Evolutionary conservation across 2,329 filamentous ascomycete genomes (phyloP), one percentile per base, ranked within the genome.

Genomic region (Lasiodiplodia sp.): DNA sequence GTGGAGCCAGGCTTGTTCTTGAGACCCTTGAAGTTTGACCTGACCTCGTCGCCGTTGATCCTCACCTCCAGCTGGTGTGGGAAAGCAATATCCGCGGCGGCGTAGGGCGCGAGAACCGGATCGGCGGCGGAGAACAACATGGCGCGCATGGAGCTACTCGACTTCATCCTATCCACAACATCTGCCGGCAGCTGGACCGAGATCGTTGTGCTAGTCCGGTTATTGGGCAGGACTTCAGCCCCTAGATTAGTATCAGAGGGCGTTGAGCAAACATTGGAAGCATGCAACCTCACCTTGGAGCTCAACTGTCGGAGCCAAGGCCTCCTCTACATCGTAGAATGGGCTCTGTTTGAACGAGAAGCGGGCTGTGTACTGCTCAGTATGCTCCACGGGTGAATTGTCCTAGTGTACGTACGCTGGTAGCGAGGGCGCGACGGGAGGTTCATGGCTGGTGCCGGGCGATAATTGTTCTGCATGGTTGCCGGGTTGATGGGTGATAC

Each of bases 1-100:
- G 96, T 99, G 55, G 96, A 96, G 25, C 96, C 96, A 7, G 95
- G 93, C 79, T 96, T 97, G 79, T 97, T 97, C 81, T 99, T 99
- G 70, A 99, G 81, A 4, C 96, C 96, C 73, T 96, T 92, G 72
- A 97, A 86, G 78, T 98, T 99, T n/a, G 92, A 91, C 79, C 95
- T 96, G 72, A 97, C 87, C 68, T 97, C 93, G 40, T 91, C 91
- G 11, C 89, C 87, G 74, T 99, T 99, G 68, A 97, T 88, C 77
- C 94, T 95, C 68, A 99, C 86, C 78, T 99, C 96, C 38, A 96
- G 92, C 80, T 97, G 94, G 73, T 95, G 90, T 1, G 96, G 96
- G 72, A 99, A 99, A 0, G 92, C 84, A 66, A 99, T 90, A 70
- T 98, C 93, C 44, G 83, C 80, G 31, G 77, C 74, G 4, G 75